Evolutionary conservation across 2,329 filamentous ascomycete species (phyloP), one percentile per base, ranked within the genome.

Genomic region (Cordyceps cateniannulata): DNA sequence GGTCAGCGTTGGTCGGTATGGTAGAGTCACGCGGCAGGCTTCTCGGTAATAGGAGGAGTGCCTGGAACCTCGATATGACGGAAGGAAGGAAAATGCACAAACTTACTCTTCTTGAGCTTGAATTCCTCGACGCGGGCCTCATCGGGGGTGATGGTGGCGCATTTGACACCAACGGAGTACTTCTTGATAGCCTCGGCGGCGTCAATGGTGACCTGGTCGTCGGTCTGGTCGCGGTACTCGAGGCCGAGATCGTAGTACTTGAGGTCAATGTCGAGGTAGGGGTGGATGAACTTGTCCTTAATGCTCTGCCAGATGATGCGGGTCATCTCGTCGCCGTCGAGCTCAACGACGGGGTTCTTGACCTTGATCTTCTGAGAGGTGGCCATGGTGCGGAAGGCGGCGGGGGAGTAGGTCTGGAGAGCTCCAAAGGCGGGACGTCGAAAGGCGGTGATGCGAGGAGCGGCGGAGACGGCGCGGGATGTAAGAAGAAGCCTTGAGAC

Each of bases 271-370:
- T 97, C 93, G 68, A 99, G 88, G 80, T 95, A 97, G 61, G 93
- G 93, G 79, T 88, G 83, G 78, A 97, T 97, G 81, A 97, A 93
- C 84, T 96, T 96, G 80, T 98, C 90, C 85, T 97, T 97, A 85
- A 99, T 99, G 77, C 90, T 87, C 81, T 97, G 83, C 95, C 95
- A 99, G 82, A 99, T 99, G 76, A 99, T 93, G 71, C 95, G 85
- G 70, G 95, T 99, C 95, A 98, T 98, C 87, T 92, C 86, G 70
- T 89, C 86, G 72, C 93, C 93, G 75, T 98, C 93, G 71, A 98
- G 85, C 82, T 98, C 95, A 76, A 99, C 95, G 75, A 99, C 88
- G 67, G 95, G 95, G 79, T 96, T 98, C 87, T 96, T 93, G 82
- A 99, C 95, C 85, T 96, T 95, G 85, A 98, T 98, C 88, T 98